Evolutionary conservation across 805 yeast species (phyloP).

Genomic region (Starmerella stellata): DNA sequence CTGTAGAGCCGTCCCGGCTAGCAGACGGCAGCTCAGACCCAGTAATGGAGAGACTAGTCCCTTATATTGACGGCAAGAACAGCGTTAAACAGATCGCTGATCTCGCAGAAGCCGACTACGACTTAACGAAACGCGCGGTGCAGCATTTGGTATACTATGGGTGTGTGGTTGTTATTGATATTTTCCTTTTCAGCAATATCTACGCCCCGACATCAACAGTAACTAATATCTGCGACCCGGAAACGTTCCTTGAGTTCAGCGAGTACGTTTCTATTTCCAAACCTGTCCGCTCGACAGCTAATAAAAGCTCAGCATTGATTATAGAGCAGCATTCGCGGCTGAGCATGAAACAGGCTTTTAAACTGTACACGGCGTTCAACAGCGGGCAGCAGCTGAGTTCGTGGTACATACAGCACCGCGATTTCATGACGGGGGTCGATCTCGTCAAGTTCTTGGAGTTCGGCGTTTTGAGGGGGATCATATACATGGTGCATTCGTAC

Average conservation of each 20-base stretch:
- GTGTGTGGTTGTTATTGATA: slow-evolving; percentile 64
- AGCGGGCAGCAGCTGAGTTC: slow-evolving; percentile 61
- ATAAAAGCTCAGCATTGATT: no score
- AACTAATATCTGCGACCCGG: slow-evolving; percentile 47
- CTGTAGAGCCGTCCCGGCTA: slow-evolving; percentile 51
- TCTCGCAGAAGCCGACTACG: slow-evolving; percentile 62
- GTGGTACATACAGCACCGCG: slow-evolving; percentile 60
- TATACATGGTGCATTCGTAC: slow-evolving; percentile 61
- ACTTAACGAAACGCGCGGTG: slow-evolving; percentile 65
- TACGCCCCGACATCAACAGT: slow-evolving; percentile 79
- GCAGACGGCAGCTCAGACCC: slow-evolving; percentile 95
- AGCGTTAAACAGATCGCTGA: slow-evolving; percentile 60
- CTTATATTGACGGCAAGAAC: slow-evolving; percentile 75
- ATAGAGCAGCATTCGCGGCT: not conserved
- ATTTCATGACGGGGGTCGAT: slow-evolving; percentile 47
- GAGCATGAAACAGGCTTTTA: slow-evolving; percentile 31
- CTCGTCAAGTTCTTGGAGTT: slow-evolving; percentile 68
- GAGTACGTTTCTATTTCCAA: slow-evolving; percentile 43
- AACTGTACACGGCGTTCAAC: slow-evolving; percentile 55
- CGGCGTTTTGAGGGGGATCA: slow-evolving; percentile 65
- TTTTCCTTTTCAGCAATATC: slow-evolving; percentile 73
- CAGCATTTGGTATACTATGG: slow-evolving; percentile 82
- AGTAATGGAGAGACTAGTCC: slow-evolving; percentile 73
- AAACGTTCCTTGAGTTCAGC: slow-evolving; percentile 68
- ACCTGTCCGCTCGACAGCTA: not conserved